Evolutionary conservation across 2,329 filamentous ascomycete species (phyloP).

Genomic region (Colletotrichum costaricense): DNA sequence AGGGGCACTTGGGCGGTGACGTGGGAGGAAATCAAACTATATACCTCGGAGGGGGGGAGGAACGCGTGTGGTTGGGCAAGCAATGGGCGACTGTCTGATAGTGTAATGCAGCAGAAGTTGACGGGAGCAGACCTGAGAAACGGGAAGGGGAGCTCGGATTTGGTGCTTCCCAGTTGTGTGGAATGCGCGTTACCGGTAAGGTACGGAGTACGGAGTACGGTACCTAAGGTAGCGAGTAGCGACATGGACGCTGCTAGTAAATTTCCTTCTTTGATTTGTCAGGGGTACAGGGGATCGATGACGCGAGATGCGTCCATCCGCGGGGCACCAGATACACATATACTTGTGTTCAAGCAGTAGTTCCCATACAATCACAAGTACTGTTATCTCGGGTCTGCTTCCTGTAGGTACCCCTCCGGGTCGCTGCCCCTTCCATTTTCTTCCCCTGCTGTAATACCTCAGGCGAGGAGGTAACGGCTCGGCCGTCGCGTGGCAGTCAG

Average conservation of each 20-base stretch:
- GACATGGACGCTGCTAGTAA: conserved; percentile 20
- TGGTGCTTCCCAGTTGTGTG: neutral
- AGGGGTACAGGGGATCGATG: conserved; percentile 27
- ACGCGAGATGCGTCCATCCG: conserved; percentile 4
- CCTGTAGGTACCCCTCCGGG: neutral
- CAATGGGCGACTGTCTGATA: conserved; percentile 13
- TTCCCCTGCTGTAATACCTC: neutral
- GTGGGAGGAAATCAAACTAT: conserved; percentile 21
- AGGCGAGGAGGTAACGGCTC: conserved; percentile 7
- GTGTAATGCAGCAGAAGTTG: neutral
- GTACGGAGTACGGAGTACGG: no score
- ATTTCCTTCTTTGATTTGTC: conserved; percentile 25
- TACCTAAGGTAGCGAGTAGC: no score
- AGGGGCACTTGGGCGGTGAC: neutral
- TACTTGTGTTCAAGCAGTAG: accelerated
- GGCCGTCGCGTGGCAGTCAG: neutral
- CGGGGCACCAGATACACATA: neutral
- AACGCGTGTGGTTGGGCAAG: conserved; percentile 16
- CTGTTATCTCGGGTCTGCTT: neutral
- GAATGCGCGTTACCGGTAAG: neutral
- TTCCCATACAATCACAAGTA: neutral
- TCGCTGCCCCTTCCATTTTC: neutral
- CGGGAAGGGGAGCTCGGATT: neutral
- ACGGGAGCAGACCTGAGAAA: neutral
- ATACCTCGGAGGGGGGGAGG: conserved; percentile 7